A percentile compares a stretch with the other conserved stretches of the same genome.
phyloP scores from a whole-genome alignment of 2,329 filamentous ascomycete genomes.

The Ophiostoma sp. region DNA sequence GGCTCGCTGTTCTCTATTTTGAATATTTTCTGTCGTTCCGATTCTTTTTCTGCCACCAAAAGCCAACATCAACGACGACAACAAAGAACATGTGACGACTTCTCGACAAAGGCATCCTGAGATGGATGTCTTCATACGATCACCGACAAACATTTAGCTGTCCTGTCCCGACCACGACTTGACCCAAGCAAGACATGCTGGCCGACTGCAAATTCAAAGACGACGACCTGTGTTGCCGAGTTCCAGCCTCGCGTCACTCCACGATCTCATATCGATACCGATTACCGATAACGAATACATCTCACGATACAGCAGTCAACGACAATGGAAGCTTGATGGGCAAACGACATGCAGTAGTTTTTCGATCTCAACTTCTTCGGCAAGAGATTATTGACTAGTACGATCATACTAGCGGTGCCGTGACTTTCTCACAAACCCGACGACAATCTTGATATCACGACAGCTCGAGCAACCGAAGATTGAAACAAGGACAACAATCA shows the following conservation, averaged over 20 bases:
- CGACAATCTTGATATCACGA: not conserved
- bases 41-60: not conserved
- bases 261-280: not conserved
- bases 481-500: not conserved
- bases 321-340: not conserved
- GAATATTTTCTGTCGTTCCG: not conserved
- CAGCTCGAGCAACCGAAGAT: not conserved
- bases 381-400: not conserved
- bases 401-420: not conserved
- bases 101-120: not conserved
- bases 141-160: not conserved
- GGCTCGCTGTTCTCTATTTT: not conserved
- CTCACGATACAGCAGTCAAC: not conserved
- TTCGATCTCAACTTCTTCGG: not conserved
- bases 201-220: not conserved
- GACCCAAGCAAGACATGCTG: not conserved
- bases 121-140: not conserved
- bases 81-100: not conserved
- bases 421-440: not conserved
- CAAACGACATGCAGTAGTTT: not conserved
- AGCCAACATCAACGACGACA: not conserved
- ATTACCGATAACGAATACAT: not conserved
- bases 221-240: too few species aligned
- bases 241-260: not conserved
- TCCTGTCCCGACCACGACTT: not conserved